These are phyloP conservation scores for Mortierella sp. DNA, from an alignment of 371 early-diverging fungal genomes.

Conservation along the genomic window DNA sequence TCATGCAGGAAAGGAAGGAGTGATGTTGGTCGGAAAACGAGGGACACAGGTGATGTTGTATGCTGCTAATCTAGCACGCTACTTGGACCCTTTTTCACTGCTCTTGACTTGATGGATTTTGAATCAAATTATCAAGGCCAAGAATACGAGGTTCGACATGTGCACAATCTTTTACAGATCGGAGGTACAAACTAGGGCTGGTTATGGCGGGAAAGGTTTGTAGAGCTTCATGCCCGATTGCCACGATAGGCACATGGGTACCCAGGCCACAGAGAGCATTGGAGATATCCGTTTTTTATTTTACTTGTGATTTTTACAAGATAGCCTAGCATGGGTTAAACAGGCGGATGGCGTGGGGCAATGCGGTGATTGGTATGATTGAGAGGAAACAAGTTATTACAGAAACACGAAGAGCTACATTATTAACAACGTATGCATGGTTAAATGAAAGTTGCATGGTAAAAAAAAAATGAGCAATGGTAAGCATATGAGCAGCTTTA, in stretches of 20 bases:
- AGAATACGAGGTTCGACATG: too few relatives aligned
- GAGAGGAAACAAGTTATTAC: not conserved
- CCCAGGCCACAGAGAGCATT: constrained; percentile 15
- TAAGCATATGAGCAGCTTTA: not conserved
- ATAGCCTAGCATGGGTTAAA: not conserved
- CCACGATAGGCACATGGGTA: not conserved
- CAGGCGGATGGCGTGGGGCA: constrained; percentile 1
- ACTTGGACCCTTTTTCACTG: too few relatives aligned
- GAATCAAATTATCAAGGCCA: too few relatives aligned
- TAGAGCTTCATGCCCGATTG: not conserved
- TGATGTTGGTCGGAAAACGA: too few relatives aligned
- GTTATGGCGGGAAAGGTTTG: not conserved
- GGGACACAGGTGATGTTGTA: too few relatives aligned
- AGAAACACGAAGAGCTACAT: too few relatives aligned
- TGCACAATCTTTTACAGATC: not conserved
- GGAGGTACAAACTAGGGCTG: not conserved
- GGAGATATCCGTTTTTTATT: not conserved
- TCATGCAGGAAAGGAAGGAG: too few relatives aligned
- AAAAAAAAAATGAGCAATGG: not conserved
- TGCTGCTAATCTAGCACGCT: too few relatives aligned
- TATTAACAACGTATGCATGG: not conserved
- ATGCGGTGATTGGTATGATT: constrained; percentile 22
- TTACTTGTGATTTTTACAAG: not conserved
- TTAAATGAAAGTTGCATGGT: constrained; percentile 10
- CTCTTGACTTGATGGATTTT: too few relatives aligned